Base-by-base conservation (phyloP, 2,329 filamentous ascomycete genomes). In the Pseudogymnoascus sp. region DNA sequence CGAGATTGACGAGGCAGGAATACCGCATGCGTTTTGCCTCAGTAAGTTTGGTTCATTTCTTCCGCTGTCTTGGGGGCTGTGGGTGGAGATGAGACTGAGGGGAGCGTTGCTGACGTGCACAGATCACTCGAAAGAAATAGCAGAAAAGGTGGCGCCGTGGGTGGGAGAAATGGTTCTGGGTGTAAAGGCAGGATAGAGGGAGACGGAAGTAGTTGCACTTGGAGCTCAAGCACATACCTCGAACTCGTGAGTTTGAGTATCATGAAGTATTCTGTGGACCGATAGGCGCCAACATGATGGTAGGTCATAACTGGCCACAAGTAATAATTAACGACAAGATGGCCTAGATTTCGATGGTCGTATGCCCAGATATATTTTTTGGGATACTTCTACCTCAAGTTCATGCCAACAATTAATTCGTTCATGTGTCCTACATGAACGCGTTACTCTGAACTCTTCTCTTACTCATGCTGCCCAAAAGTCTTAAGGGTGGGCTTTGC, bases 21-120 rank as follows among this genome's bases (percentile, higher is more conserved):
- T 87, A 8, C 81, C 81, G 6, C 85, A 88, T 73, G 83, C 81
- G 0, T 88, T 88, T 72, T 87, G 84, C 69, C 78, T 82, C 31
- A 72, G 80, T 82, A 66, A 75, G 79, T 75, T 16, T 14, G 37
- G 21, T 65, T 21, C 18, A 12, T 11, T 5, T 60, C 60, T 40
- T 25, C 14, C 31, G 8, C 16, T 18, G 35, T 47, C 25, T 40
- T 38, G 42, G 40, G 21, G 47, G 35, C 37, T 18, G 28, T 14
- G 10, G 6, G 16, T 18, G 40, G 16, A 6, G 16, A 42, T 35
- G n/a, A 38, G 10, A 50, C 42, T 4, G 28, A 12, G 2, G 16
- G 8, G 7, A 8, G 16, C 42, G 31, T 37, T 64, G 31, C 69
- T 70, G 33, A 70, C 53, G 2, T 59, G 53, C 23, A 60, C 21